These are phyloP conservation scores for Fusarium ambrosium DNA, from an alignment of 2,329 filamentous ascomycete species.

Conservation along the genomic window DNA sequence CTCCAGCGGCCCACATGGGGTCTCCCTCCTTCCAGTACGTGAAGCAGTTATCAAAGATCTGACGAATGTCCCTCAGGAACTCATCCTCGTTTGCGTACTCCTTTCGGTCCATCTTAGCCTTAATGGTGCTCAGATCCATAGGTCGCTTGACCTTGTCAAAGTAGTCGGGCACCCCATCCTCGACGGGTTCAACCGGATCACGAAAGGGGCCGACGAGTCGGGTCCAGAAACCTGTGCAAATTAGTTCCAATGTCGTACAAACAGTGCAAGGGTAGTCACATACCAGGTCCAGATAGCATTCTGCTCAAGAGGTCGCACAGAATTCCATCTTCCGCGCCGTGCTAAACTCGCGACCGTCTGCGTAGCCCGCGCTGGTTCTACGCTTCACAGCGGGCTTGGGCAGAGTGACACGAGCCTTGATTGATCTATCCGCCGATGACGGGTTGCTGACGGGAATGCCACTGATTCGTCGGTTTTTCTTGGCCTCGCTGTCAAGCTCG, in stretches of 20 bases:
- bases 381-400: constrained; percentile 54
- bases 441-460: constrained; percentile 29
- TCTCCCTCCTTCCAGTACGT: constrained; percentile 72
- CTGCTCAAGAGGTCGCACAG: constrained; percentile 69
- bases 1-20: constrained; percentile 67
- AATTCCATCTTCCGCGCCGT: constrained; percentile 66
- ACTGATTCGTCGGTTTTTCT: constrained; percentile 59
- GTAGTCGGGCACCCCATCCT: constrained; percentile 73
- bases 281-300: constrained; percentile 74
- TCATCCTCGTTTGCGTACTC: constrained; percentile 67
- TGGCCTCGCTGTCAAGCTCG: constrained; percentile 57
- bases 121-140: constrained; percentile 73
- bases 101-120: constrained; percentile 68
- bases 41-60: constrained; percentile 75
- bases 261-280: constrained; percentile 6
- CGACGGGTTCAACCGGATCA: constrained; percentile 68
- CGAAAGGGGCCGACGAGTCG: constrained; percentile 74
- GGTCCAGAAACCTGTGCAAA: constrained; percentile 71
- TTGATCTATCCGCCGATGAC: constrained; percentile 39
- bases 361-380: constrained; percentile 49
- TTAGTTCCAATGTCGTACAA: constrained; percentile 6
- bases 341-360: constrained; percentile 52
- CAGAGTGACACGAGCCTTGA: constrained; percentile 49
- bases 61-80: constrained; percentile 69
- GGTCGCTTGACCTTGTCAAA: constrained; percentile 71